Evolutionary conservation across 169 alveolate species (phyloP), one percentile per base, ranked within the genome.

Genomic region (Eimeria maxima): DNA sequence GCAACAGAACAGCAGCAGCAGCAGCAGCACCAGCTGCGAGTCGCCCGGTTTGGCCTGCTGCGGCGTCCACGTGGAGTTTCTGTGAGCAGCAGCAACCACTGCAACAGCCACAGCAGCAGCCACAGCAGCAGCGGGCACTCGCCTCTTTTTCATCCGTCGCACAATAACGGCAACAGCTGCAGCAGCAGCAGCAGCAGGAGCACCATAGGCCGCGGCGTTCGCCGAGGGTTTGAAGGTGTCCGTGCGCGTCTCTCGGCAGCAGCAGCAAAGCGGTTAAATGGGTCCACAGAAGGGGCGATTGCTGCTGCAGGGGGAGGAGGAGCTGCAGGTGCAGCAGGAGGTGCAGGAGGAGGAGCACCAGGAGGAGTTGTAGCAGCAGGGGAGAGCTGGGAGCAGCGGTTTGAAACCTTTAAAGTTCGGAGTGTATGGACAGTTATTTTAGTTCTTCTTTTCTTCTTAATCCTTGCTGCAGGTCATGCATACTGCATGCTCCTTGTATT

Each of bases 391-490:
- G 67, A 78, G 24, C 42, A 38, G 89, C 57, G 89, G 20, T 78
- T 78, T 22, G 89, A 50, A 27, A 89, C 96, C 24, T 88, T 95
- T 90, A n/a, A 63, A 45, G 92, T 89, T 38, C 96, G 96, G 44
- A 47, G 90, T 22, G 60, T 57, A 50, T 98, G 99, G 98, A 96
- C 99, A 63, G 55, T 98, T 38, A 95, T 98, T 63, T 96, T 98
- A 96, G 88, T 97, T 2, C 83, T 96, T 27, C 84, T 95, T 6
- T 98, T 97, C 96, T 67, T 97, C 45, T 57, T 97, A 33, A 97
- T 98, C 53, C 95, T 98, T 80, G 98, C 99, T 47, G 98, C 98
- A 78, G 99, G 99, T 38, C 99, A 98, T 94, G 96, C 98, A 81
- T 98, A 98, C 97, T 97, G 98, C 83, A 95, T 98, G n/a, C 67